phyloP scores from a whole-genome alignment of 2,329 filamentous ascomycete genomes.

The Blastomyces percursus region DNA sequence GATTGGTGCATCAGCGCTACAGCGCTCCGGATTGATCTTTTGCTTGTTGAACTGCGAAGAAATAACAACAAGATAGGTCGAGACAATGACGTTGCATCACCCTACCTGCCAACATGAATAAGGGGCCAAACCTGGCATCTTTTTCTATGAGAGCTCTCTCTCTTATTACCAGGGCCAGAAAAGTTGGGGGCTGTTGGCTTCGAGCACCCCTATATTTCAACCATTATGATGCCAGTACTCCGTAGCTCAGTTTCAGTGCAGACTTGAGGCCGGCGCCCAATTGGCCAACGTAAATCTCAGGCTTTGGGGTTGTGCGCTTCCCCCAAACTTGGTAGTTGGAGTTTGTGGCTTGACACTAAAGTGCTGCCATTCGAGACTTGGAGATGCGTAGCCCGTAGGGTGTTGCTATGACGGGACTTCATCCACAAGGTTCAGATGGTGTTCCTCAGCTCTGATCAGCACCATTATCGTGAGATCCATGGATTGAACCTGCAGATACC shows the following conservation, averaged over 20 bases:
- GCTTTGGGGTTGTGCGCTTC: neutral
- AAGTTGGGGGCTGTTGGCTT: neutral
- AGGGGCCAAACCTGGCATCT: neutral
- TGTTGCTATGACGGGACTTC: neutral
- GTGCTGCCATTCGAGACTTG: neutral
- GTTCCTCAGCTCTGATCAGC: neutral
- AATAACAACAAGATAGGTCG: neutral
- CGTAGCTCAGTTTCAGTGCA: neutral
- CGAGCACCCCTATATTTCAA: neutral
- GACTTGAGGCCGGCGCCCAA: neutral
- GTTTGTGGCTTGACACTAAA: conserved; percentile 2
- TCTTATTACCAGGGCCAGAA: neutral
- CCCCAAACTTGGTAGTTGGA: conserved; percentile 2
- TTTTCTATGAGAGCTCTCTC: neutral
- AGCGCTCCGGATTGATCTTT: neutral
- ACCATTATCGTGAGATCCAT: neutral
- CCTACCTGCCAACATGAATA: neutral
- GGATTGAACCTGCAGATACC: neutral
- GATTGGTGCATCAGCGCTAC: neutral
- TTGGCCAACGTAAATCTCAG: neutral
- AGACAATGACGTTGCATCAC: neutral
- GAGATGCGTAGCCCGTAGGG: neutral
- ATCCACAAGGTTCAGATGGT: neutral
- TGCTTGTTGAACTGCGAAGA: neutral
- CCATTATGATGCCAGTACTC: neutral